phyloP scores from a whole-genome alignment of 1,139 yeast genomes.

The Debaryomyces coudertii region DNA sequence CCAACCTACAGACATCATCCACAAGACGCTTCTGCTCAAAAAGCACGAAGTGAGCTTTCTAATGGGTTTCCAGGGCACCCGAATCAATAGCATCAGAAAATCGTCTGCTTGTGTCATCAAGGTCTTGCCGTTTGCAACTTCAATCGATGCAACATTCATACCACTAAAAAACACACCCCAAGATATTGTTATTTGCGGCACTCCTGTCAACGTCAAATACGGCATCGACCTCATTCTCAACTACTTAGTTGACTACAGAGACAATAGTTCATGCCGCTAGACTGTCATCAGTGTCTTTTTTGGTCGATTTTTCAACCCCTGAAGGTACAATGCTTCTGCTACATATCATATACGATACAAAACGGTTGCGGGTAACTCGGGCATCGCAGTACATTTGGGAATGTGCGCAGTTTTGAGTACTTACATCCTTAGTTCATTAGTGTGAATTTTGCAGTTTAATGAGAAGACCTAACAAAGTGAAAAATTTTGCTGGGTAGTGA shows the following conservation, averaged over 20 bases:
- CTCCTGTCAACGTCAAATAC: slow-evolving; percentile 18
- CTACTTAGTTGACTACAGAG: slow-evolving; percentile 10
- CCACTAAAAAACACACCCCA: slow-evolving; percentile 19
- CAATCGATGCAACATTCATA: slow-evolving; percentile 12
- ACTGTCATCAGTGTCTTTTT: neutral
- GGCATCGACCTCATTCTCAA: slow-evolving; percentile 22
- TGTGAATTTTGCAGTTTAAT: slow-evolving; percentile 7
- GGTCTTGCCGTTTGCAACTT: slow-evolving; percentile 22
- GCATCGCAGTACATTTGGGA: slow-evolving; percentile 6
- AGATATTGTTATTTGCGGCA: slow-evolving; percentile 20
- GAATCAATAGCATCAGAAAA: slow-evolving; percentile 29
- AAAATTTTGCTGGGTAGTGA: slow-evolving; percentile 12
- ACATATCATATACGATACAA: neutral
- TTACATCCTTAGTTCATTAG: neutral
- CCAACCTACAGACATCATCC: slow-evolving; percentile 3
- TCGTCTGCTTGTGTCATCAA: slow-evolving; percentile 32
- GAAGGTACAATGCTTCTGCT: neutral
- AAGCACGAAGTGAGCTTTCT: slow-evolving; percentile 33
- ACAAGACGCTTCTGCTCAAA: slow-evolving; percentile 2
- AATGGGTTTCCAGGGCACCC: slow-evolving; percentile 31
- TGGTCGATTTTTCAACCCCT: neutral
- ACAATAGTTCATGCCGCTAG: slow-evolving; percentile 1
- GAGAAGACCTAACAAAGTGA: slow-evolving; percentile 10
- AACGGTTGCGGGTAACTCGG: slow-evolving; percentile 9
- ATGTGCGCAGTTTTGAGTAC: slow-evolving; percentile 10